A percentile compares a stretch with the other conserved stretches of the same genome.
phyloP scores from a whole-genome alignment of 441 rosid genomes.

The Pelargonium australe region DNA sequence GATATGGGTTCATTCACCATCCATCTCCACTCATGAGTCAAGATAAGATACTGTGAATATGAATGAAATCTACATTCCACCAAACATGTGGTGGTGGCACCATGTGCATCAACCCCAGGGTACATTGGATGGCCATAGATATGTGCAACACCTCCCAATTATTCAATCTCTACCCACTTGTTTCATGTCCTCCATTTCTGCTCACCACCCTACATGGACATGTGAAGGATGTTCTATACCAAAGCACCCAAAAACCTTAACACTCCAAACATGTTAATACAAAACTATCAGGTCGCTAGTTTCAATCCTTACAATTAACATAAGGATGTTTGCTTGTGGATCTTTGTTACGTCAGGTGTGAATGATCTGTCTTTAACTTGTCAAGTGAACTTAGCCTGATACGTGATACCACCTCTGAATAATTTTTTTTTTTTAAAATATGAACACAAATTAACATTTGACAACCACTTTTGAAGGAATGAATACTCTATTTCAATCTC shows the following conservation, averaged over 20 bases:
- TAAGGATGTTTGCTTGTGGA: no score
- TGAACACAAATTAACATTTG: not conserved
- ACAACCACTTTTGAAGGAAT: not conserved
- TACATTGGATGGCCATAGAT: conserved; percentile 4
- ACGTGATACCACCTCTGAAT: no score
- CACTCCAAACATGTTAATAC: no score
- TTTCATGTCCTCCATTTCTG: not conserved
- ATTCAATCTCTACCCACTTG: conserved; percentile 7
- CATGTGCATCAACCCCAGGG: conserved; percentile 1
- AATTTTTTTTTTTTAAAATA: no score
- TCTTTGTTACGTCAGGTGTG: no score
- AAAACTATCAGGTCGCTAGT: no score
- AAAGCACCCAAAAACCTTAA: not conserved
- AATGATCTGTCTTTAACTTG: no score
- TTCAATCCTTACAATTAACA: no score
- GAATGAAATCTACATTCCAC: conserved; percentile 1
- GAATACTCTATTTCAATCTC: not conserved
- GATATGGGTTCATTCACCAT: no score
- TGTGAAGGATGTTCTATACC: conserved; percentile 2
- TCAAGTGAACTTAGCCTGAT: no score
- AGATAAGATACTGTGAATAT: not conserved
- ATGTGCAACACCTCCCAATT: conserved; percentile 8
- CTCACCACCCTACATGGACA: conserved; percentile 7
- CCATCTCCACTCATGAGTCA: no score
- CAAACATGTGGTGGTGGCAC: conserved; percentile 10